Evolutionary conservation across 1,139 yeast species (phyloP).

Genomic region (Zygoascus hellenicus): DNA sequence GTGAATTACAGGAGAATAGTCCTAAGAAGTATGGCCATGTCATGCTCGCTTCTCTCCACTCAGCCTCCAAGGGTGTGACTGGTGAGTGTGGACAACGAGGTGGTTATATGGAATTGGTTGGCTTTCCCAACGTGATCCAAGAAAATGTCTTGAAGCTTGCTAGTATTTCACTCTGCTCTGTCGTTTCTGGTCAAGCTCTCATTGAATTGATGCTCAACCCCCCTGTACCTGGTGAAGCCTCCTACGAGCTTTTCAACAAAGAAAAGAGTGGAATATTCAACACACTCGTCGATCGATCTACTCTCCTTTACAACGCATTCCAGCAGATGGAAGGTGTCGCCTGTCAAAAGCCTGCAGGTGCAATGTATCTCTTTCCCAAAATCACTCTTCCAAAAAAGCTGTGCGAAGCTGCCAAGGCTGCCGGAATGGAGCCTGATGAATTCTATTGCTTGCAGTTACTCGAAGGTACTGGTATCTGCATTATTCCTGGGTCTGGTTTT

Average conservation of each 20-base stretch:
- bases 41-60: slow-evolving; percentile 88
- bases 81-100: slow-evolving; percentile 99
- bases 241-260: slow-evolving; percentile 57
- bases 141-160: slow-evolving; percentile 77
- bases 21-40: slow-evolving; percentile 57
- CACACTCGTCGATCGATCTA: slow-evolving; percentile 60
- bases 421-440: slow-evolving; percentile 63
- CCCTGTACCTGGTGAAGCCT: slow-evolving; percentile 68
- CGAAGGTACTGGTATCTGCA: slow-evolving; percentile 91
- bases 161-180: slow-evolving; percentile 87
- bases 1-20: slow-evolving; percentile 53
- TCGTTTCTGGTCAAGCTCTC: slow-evolving; percentile 87
- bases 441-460: slow-evolving; percentile 78
- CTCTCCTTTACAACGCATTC: slow-evolving; percentile 63
- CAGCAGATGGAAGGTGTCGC: slow-evolving; percentile 67
- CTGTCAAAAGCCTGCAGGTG: slow-evolving; percentile 90
- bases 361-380: slow-evolving; percentile 92
- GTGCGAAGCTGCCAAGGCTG: slow-evolving; percentile 50
- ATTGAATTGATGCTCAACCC: slow-evolving; percentile 93
- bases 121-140: slow-evolving; percentile 64
- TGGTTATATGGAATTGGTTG: slow-evolving; percentile 92
- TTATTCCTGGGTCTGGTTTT: slow-evolving; percentile 95
- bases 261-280: slow-evolving; percentile 60
- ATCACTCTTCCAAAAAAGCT: slow-evolving; percentile 61
- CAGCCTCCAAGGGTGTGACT: slow-evolving; percentile 92